A percentile compares a stretch with the other conserved stretches of the same genome.
Conservation (phyloP, 148 eudicot species). For the Vaccinium corymbosum region DNA sequence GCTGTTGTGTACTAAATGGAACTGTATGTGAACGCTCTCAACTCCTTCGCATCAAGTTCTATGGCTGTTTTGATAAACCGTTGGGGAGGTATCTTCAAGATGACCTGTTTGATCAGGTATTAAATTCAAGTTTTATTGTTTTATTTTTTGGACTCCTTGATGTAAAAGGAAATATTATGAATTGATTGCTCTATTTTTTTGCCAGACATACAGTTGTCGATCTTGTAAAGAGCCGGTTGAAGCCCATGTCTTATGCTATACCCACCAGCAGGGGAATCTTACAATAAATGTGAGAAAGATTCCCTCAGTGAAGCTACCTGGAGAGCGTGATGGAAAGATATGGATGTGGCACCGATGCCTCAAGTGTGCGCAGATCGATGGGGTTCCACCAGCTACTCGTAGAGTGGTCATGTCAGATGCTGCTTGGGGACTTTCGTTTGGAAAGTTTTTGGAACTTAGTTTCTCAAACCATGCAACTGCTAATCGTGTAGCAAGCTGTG, state of each 20-base stretch:
- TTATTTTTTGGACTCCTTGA: neutral
- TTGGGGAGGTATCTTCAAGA: conserved; percentile 80
- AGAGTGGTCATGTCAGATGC: conserved; percentile 89
- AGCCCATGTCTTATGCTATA: conserved; percentile 86
- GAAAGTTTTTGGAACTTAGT: conserved; percentile 96
- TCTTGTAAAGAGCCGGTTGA: conserved; percentile 90
- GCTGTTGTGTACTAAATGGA: conserved; percentile 82
- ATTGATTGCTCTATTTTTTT: conserved; percentile 19
- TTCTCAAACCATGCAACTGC: conserved; percentile 94
- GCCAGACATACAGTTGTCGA: conserved; percentile 61
- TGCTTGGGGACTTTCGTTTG: conserved; percentile 98
- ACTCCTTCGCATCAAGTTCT: conserved; percentile 79
- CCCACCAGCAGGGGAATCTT: conserved; percentile 86
- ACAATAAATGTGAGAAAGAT: conserved; percentile 78
- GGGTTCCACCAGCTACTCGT: conserved; percentile 85
- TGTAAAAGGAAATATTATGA: neutral
- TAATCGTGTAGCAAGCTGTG: conserved; percentile 93
- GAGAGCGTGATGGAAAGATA: conserved; percentile 88
- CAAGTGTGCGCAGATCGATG: conserved; percentile 60
- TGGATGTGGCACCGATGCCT: conserved; percentile 99
- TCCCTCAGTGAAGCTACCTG: conserved; percentile 61
- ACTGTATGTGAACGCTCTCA: conserved; percentile 90
- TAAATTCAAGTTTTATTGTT: conserved; percentile 1
- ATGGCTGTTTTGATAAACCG: conserved; percentile 94
- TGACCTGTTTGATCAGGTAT: conserved; percentile 89